phyloP scores from a whole-genome alignment of 2,329 filamentous ascomycete species.

The Triangularia verruculosa region DNA sequence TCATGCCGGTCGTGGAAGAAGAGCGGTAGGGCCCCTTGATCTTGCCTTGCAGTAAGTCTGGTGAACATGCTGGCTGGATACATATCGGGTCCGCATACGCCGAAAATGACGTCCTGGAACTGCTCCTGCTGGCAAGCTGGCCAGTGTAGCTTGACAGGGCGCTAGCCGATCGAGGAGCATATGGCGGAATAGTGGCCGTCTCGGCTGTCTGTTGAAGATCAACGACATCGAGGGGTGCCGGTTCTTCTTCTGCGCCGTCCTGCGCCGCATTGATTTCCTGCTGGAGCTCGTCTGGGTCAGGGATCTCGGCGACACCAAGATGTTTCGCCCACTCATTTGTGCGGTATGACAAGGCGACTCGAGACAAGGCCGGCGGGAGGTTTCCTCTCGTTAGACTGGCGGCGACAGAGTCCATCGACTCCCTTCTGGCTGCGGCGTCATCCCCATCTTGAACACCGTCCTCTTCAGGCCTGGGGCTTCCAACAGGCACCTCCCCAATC shows the following conservation, averaged over 20 bases:
- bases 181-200: constrained; percentile 44
- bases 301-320: constrained; percentile 70
- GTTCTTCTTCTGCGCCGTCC: constrained; percentile 43
- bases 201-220: constrained; percentile 63
- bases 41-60: constrained; percentile 12
- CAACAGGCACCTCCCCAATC: not conserved
- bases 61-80: constrained; percentile 1
- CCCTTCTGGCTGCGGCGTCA: constrained; percentile 20
- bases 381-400: constrained; percentile 56
- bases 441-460: not conserved
- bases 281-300: constrained; percentile 61
- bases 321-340: constrained; percentile 98
- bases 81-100: constrained; percentile 8
- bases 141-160: constrained; percentile 29
- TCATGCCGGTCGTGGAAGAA: constrained; percentile 21
- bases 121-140: constrained; percentile 27
- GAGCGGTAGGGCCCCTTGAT: constrained; percentile 22
- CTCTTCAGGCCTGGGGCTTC: not conserved
- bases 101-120: constrained; percentile 28
- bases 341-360: constrained; percentile 75
- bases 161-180: constrained; percentile 32
- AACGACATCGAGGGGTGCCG: constrained; percentile 61
- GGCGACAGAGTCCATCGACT: constrained; percentile 42
- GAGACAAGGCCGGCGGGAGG: constrained; percentile 70
- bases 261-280: constrained; percentile 29